Evolutionary conservation across 2,329 filamentous ascomycete species (phyloP).

Genomic region (Dothiorella sarmentorum): DNA sequence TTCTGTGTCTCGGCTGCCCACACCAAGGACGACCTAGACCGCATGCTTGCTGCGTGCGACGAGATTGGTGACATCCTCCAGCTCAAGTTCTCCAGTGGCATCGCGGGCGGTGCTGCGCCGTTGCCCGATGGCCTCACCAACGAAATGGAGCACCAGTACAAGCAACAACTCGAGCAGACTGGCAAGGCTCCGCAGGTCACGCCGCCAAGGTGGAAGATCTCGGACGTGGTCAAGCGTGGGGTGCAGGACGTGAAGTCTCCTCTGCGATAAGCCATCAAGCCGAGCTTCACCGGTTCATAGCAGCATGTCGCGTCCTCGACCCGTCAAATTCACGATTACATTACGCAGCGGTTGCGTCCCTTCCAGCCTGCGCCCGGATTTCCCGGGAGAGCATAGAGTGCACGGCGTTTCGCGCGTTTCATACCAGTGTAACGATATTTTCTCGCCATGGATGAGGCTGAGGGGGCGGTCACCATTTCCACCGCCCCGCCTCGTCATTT

Average conservation of each 20-base stretch:
- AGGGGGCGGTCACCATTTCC: not conserved
- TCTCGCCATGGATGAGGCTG: not conserved
- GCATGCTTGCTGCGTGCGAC: constrained; percentile 82
- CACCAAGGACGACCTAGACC: constrained; percentile 97
- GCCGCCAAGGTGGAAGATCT: constrained; percentile 74
- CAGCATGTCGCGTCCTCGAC: not conserved
- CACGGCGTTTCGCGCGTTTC: constrained; percentile 5
- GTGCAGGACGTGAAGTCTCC: constrained; percentile 72
- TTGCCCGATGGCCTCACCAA: constrained; percentile 67
- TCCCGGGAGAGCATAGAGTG: not conserved
- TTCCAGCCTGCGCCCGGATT: not conserved
- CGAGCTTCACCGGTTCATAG: not conserved
- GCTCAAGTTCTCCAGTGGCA: constrained; percentile 93
- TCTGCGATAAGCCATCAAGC: constrained; percentile 54
- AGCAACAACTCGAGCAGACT: constrained; percentile 47
- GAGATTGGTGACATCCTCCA: constrained; percentile 89
- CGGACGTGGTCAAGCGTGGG: constrained; percentile 70
- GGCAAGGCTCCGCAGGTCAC: constrained; percentile 49
- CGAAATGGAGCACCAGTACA: constrained; percentile 55
- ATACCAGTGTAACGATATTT: constrained; percentile 10
- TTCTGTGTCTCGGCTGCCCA: constrained; percentile 96
- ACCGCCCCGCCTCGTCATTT: not conserved
- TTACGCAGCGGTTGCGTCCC: not conserved
- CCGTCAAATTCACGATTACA: not conserved
- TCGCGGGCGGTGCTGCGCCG: constrained; percentile 81